Evolutionary conservation across 805 yeast genomes (phyloP).

Genomic region (Candida koratica): DNA sequence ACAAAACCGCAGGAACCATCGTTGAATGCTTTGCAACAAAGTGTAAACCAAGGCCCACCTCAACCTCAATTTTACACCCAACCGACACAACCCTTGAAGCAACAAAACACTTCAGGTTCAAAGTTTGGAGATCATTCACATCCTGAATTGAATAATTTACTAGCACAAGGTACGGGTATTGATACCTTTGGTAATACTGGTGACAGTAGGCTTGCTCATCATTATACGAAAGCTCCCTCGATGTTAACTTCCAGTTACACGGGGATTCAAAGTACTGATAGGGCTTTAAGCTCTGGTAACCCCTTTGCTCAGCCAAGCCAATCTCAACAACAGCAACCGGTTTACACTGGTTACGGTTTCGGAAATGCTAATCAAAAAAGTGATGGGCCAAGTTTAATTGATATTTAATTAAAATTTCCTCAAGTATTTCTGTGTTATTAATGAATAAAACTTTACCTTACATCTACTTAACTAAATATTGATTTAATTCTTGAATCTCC

Average conservation of each 20-base stretch:
- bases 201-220: conserved; percentile 82
- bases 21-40: conserved; percentile 22
- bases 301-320: conserved; percentile 64
- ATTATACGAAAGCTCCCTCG: conserved; percentile 76
- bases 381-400: conserved; percentile 47
- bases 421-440: no score
- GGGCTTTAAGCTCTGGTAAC: conserved; percentile 43
- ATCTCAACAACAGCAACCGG: conserved; percentile 29
- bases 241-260: conserved; percentile 89
- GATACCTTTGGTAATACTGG: conserved; percentile 94
- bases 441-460: no score
- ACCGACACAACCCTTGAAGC: conserved; percentile 27
- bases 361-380: conserved; percentile 62
- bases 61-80: conserved; percentile 29
- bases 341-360: conserved; percentile 91
- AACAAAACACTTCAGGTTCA: conserved; percentile 31
- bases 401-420: conserved; percentile 26
- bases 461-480: conserved; percentile 17
- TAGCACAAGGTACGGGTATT: conserved; percentile 84
- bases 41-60: conserved; percentile 26
- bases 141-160: conserved; percentile 64
- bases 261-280: conserved; percentile 50
- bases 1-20: conserved; percentile 21
- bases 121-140: conserved; percentile 45
- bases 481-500: conserved; percentile 24